A percentile compares a stretch with the other conserved stretches of the same genome.
phyloP scores from a whole-genome alignment of 176 grass and related monocot species.

The Oryza coarctata region DNA sequence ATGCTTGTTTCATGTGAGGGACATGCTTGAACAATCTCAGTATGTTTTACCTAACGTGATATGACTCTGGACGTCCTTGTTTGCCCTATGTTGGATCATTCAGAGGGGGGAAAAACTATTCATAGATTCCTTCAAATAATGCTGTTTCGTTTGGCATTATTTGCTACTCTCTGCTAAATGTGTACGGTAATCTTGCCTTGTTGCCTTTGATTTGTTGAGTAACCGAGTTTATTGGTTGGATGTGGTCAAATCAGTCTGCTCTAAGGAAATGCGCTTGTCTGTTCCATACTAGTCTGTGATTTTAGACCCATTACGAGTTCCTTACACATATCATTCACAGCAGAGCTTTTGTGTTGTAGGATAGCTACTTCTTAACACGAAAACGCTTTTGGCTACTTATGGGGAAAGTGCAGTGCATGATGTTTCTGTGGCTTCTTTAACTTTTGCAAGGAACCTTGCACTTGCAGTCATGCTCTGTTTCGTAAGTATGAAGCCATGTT shows the following conservation, averaged over 20 bases:
- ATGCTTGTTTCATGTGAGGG: neutral
- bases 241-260: neutral
- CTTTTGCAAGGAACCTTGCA: neutral
- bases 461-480: neutral
- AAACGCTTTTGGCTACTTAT: neutral
- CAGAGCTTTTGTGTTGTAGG: neutral
- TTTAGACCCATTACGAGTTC: neutral
- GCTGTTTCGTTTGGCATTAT: neutral
- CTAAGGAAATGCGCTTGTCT: neutral
- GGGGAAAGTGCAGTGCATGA: neutral
- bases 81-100: slow-evolving; percentile 1
- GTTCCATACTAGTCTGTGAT: neutral
- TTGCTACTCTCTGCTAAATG: neutral
- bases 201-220: neutral
- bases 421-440: slow-evolving; percentile 21
- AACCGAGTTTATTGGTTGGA: neutral
- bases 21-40: neutral
- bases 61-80: neutral
- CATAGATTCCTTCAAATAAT: slow-evolving; percentile 2
- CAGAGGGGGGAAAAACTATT: neutral
- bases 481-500: neutral
- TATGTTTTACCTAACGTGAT: slow-evolving; percentile 27
- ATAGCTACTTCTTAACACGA: neutral
- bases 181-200: neutral
- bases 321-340: neutral